Evolutionary conservation across 495 filamentous ascomycete species (phyloP), one percentile per base, ranked within the genome.

Genomic region (Hyaloscypha bicolor): DNA sequence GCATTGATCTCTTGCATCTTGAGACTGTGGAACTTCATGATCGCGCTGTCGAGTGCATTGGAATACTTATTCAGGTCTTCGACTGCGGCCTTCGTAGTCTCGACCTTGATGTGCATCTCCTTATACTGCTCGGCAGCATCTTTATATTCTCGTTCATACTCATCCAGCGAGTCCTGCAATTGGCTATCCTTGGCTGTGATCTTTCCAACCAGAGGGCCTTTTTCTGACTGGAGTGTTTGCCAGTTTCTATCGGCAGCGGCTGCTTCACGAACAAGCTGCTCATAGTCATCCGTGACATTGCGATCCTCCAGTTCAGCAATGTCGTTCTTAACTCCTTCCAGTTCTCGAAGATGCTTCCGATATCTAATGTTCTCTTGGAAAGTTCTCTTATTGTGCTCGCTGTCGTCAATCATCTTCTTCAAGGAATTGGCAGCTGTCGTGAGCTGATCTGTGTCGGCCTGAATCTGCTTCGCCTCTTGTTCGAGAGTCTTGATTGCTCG

Each of bases 1-100:
- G 88, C 85, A 75, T 99, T 99, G 78, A 99, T 96, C 73, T 98
- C 94, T 74, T 94, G 93, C 95, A 99, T 99, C 81, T 98, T 99
- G 63, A 96, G 78, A 25, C 87, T 84, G 77, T 99, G 95, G 74
- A 93, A 98, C 70, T 88, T 90, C 93, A 99, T 97, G 76, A 99
- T 95, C 63, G 96, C 95, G 69, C 93, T 90, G 78, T 97, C 94
- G 32, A 99, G 82, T 14, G 94, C 94, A 2, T 81, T 79, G 14
- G 83, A 84, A 71, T 95, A 97, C 31, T 90, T 88, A 9, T 84
- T 90, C 33, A 99, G 81, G 74, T 99, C 95, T 65, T 95, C 93
- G 45, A 95, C 90, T 12, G 92, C 94, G 0, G 93, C 93, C 76
- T 94, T 96, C 33, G 93, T 97, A 0, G 93, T 94, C 76, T 96